Evolutionary conservation across 202 grass and related monocot species (phyloP).

Genomic region (Alloteropsis angusta): DNA sequence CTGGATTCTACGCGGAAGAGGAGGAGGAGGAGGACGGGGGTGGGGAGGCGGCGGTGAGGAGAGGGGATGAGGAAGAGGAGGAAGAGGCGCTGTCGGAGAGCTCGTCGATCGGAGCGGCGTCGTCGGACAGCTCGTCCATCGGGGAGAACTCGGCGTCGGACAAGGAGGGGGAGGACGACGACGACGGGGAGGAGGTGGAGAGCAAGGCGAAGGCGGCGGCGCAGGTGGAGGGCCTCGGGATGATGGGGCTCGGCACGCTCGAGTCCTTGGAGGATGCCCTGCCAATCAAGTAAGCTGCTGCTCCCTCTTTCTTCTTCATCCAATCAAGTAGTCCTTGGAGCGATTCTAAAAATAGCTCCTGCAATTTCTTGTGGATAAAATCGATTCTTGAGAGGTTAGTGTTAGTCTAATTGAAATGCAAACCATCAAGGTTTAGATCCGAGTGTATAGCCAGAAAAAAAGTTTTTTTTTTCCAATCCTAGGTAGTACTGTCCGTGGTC

Average conservation of each 20-base stretch:
- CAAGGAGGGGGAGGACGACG: conserved; percentile 22
- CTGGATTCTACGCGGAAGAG: conserved; percentile 10
- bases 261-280: conserved; percentile 67
- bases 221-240: conserved; percentile 26
- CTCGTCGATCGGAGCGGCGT: conserved; percentile 42
- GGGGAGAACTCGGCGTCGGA: conserved; percentile 42
- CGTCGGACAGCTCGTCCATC: conserved; percentile 67
- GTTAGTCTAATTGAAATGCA: not conserved
- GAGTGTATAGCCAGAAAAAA: not conserved
- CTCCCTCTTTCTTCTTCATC: not conserved
- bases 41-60: not conserved
- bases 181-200: conserved; percentile 35
- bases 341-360: no score
- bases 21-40: conserved; percentile 13
- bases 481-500: not conserved
- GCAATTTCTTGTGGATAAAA: not conserved
- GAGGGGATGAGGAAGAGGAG: not conserved
- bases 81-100: conserved; percentile 27
- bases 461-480: not conserved
- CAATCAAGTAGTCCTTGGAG: no score
- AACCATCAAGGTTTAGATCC: not conserved
- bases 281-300: conserved; percentile 57
- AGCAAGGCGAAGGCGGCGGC: not conserved
- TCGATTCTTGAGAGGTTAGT: not conserved
- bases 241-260: conserved; percentile 35